Conservation (phyloP, 179 eudicot genomes). For the Carnegiea gigantea region DNA sequence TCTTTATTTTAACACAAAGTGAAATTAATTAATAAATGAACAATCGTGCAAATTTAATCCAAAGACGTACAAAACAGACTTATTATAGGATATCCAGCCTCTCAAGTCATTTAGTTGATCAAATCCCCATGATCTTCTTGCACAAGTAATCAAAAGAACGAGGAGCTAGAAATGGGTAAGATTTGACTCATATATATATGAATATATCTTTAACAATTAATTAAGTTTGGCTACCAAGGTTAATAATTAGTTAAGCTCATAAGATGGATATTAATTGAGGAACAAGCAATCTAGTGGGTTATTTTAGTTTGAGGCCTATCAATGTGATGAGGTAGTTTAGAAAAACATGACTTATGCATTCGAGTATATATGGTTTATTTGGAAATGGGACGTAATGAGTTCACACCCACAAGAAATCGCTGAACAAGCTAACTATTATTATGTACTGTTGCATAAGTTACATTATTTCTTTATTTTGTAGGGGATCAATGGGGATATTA, state of each 20-base stretch:
- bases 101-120: constrained; percentile 19
- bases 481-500: too few species aligned
- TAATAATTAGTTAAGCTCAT: constrained; percentile 21
- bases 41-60: too few species aligned
- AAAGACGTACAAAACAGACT: too few species aligned
- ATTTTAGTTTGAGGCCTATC: constrained; percentile 21
- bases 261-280: constrained; percentile 17
- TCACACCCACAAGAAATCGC: constrained; percentile 17
- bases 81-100: neutral
- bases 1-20: too few species aligned
- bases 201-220: neutral
- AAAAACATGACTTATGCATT: constrained; percentile 1
- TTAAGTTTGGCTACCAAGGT: constrained; percentile 33
- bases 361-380: neutral
- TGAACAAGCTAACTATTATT: neutral
- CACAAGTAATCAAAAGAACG: constrained; percentile 4
- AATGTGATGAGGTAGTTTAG: constrained; percentile 25
- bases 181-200: constrained; percentile 21
- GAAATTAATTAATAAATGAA: too few species aligned
- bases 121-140: constrained; percentile 15
- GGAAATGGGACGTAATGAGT: constrained; percentile 22
- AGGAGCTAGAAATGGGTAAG: constrained; percentile 6
- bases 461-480: neutral
- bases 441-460: constrained; percentile 15
- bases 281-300: constrained; percentile 22